Evolutionary conservation across 1,284 basidiomycete genomes (phyloP).

Genomic region (Cryptococcus sp.): DNA sequence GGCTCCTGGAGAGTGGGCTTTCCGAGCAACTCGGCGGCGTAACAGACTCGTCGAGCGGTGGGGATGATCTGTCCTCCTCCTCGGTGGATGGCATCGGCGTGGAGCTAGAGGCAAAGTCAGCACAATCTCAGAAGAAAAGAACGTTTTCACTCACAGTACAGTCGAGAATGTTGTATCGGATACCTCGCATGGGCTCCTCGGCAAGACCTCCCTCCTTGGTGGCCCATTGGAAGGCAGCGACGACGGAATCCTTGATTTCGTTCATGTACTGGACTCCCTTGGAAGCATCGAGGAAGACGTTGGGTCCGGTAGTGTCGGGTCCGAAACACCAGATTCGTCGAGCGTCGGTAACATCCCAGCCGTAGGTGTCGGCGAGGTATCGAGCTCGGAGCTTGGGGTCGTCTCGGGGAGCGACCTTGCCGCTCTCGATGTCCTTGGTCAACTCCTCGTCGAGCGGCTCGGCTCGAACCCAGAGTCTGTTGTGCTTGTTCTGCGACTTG

Average conservation of each 20-base stretch:
- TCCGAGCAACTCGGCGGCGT: conserved; percentile 91
- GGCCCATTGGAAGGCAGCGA: conserved; percentile 99
- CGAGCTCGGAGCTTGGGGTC: conserved; percentile 97
- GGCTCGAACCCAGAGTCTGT: conserved; percentile 93
- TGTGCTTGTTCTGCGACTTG: conserved; percentile 99
- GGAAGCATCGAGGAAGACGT: conserved; percentile 94
- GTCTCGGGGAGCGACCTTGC: conserved; percentile 83
- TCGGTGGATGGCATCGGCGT: conserved; percentile 99
- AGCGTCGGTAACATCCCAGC: conserved; percentile 99
- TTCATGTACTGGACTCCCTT: conserved; percentile 98
- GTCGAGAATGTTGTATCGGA: conserved; percentile 93
- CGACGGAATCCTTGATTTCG: conserved; percentile 99
- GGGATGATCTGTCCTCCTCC: conserved; percentile 99
- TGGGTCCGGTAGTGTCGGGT: conserved; percentile 95
- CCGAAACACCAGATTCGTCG: conserved; percentile 99
- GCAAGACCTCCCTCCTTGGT: conserved; percentile 95
- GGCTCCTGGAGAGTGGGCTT: conserved; percentile 92
- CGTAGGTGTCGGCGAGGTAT: conserved; percentile 90
- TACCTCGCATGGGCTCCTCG: conserved; percentile 98
- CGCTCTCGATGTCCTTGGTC: conserved; percentile 83
- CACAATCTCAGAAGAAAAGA: conserved; percentile 6
- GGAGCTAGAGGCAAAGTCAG: conserved; percentile 56
- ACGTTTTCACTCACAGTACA: conserved; percentile 63
- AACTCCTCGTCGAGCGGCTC: conserved; percentile 91
- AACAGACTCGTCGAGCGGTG: conserved; percentile 90